A percentile compares a stretch with the other conserved stretches of the same genome.
phyloP scores from a whole-genome alignment of 257 asterid genomes.

The Verbena officinalis region DNA sequence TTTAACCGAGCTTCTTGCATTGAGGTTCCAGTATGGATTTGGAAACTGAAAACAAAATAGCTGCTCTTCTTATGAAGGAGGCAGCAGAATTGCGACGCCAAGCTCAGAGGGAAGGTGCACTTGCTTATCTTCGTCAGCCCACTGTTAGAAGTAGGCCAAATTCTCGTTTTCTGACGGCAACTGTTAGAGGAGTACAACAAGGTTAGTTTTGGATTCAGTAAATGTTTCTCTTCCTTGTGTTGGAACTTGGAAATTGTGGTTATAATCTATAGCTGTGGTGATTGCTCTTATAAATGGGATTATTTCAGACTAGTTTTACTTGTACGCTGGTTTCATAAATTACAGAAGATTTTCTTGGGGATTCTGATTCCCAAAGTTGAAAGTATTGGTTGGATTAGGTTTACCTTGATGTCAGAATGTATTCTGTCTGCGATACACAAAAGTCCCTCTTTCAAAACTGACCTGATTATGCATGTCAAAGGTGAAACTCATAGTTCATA shows the following conservation, averaged over 20 bases:
- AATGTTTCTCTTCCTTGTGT: neutral
- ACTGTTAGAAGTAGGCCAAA: slow-evolving; percentile 77
- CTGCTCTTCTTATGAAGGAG: slow-evolving; percentile 77
- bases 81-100: slow-evolving; percentile 90
- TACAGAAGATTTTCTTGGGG: neutral
- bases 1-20: neutral
- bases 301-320: neutral
- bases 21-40: slow-evolving; percentile 63
- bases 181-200: slow-evolving; percentile 96
- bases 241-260: slow-evolving; percentile 13
- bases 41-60: slow-evolving; percentile 87
- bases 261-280: slow-evolving; percentile 8
- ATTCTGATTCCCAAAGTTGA: neutral
- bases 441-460: neutral
- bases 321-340: neutral
- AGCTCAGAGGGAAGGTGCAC: slow-evolving; percentile 86
- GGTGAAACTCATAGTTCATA: neutral
- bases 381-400: neutral
- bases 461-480: neutral
- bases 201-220: slow-evolving; percentile 42
- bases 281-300: neutral
- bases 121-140: slow-evolving; percentile 75
- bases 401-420: slow-evolving; percentile 5
- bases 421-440: neutral
- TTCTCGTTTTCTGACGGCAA: slow-evolving; percentile 90